These are phyloP conservation scores for Aspergillus affinis DNA, from an alignment of 495 filamentous ascomycete genomes.

Conservation along the genomic window DNA sequence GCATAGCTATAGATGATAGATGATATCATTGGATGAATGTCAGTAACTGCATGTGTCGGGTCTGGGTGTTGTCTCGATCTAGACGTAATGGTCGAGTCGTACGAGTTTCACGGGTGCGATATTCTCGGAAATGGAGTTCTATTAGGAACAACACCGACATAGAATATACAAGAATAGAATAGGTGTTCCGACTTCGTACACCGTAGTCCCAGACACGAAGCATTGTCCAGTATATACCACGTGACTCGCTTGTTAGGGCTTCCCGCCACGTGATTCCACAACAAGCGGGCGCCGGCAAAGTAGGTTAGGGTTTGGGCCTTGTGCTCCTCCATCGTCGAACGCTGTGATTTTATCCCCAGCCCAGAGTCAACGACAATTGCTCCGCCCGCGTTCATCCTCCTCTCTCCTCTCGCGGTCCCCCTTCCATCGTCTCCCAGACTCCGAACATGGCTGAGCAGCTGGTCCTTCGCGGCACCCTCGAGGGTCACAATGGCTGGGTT, in stretches of 20 bases:
- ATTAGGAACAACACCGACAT: too few species aligned
- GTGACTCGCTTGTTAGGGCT: constrained; percentile 12
- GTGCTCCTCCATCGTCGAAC: constrained; percentile 35
- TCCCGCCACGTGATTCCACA: constrained; percentile 35
- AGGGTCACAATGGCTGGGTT: constrained; percentile 85
- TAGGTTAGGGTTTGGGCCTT: constrained; percentile 44
- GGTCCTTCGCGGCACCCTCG: constrained; percentile 95
- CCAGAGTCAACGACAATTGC: constrained; percentile 50
- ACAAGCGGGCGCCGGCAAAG: constrained; percentile 31
- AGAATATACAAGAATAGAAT: too few species aligned
- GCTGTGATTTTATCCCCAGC: constrained; percentile 46
- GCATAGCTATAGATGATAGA: not conserved
- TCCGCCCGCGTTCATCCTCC: constrained; percentile 41
- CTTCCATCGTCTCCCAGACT: constrained; percentile 46
- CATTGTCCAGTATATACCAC: not conserved
- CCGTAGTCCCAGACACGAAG: too few species aligned
- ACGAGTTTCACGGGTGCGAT: not conserved
- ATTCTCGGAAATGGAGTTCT: not conserved
- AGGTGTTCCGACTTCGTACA: too few species aligned
- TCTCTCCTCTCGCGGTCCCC: constrained; percentile 40
- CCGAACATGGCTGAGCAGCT: constrained; percentile 88
- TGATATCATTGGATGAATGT: not conserved
- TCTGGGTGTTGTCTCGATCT: not conserved
- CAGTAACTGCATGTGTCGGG: not conserved
- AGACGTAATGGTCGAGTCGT: not conserved